Conservation (phyloP, 73 alveolate genomes). For the Paramecium octaurelia region DNA sequence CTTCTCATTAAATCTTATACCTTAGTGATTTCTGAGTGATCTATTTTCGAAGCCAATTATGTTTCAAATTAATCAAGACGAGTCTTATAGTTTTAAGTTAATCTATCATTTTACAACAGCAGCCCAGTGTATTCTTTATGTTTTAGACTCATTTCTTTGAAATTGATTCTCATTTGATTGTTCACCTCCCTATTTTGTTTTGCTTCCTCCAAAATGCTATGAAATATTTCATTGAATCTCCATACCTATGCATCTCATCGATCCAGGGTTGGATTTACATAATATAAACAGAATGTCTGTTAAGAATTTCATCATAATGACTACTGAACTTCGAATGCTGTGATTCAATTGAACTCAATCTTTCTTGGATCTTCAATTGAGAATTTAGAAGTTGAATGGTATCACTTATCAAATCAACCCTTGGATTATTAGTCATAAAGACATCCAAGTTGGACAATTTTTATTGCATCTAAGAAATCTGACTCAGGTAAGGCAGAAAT, state of each 20-base stretch:
- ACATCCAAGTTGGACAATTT: not conserved
- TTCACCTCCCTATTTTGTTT: not conserved
- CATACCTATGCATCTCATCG: not conserved
- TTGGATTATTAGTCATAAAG: not conserved
- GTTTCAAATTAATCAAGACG: not conserved
- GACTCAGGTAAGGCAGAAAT: not conserved
- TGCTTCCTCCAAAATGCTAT: not conserved
- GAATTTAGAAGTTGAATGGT: not conserved
- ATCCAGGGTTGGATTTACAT: not conserved
- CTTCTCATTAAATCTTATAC: slow-evolving; percentile 12
- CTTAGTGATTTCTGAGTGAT: not conserved
- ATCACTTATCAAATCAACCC: not conserved
- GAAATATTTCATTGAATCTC: not conserved
- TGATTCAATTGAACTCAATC: not conserved
- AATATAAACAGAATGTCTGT: not conserved
- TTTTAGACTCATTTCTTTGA: not conserved
- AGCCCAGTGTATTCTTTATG: not conserved
- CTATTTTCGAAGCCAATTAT: not conserved
- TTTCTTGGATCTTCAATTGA: not conserved
- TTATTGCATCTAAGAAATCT: not conserved
- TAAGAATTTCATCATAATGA: not conserved
- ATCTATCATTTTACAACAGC: not conserved
- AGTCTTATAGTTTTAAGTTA: not conserved
- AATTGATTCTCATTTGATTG: not conserved
- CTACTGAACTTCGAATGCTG: not conserved